These are phyloP conservation scores for Hypholoma fasciculare DNA, from an alignment of 768 basidiomycete genomes.

Conservation along the genomic window DNA sequence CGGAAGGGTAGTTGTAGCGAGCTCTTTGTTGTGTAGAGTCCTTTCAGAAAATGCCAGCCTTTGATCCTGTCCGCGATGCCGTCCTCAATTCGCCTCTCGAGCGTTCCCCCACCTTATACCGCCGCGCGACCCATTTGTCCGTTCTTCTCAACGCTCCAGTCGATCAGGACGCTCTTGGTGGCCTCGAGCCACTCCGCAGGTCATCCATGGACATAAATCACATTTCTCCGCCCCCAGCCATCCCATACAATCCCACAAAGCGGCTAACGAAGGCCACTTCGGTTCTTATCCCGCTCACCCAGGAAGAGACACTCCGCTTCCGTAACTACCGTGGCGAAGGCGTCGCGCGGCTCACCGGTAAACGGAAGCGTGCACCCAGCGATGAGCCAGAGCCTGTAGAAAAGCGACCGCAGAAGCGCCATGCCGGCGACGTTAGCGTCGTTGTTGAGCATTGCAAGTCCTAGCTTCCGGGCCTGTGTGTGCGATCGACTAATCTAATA, in stretches of 20 bases:
- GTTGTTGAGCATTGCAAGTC: constrained; percentile 81
- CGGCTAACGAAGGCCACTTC: constrained; percentile 61
- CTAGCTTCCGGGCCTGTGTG: constrained; percentile 6
- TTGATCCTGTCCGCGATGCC: constrained; percentile 88
- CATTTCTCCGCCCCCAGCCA: constrained; percentile 30
- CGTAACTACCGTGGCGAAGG: constrained; percentile 59
- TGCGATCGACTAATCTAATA: constrained; percentile 2
- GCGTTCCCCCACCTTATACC: constrained; percentile 46
- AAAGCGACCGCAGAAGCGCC: constrained; percentile 46
- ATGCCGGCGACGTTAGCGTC: constrained; percentile 67
- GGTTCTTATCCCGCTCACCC: constrained; percentile 65
- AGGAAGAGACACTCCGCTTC: constrained; percentile 60
- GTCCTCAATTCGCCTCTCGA: constrained; percentile 75
- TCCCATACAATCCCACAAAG: constrained; percentile 66
- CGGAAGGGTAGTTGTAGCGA: constrained; percentile 10
- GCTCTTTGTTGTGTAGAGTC: background rate
- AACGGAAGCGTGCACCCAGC: constrained; percentile 49
- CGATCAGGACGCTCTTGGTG: constrained; percentile 23
- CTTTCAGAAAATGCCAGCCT: constrained; percentile 48
- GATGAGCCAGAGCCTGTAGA: constrained; percentile 34
- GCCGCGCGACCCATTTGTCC: constrained; percentile 76
- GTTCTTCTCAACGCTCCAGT: constrained; percentile 60
- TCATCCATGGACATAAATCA: constrained; percentile 26
- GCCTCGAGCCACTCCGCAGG: constrained; percentile 26
- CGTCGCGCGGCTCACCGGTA: constrained; percentile 45